phyloP scores from a whole-genome alignment of 2,329 filamentous ascomycete species.

The Aureobasidium sp. region DNA sequence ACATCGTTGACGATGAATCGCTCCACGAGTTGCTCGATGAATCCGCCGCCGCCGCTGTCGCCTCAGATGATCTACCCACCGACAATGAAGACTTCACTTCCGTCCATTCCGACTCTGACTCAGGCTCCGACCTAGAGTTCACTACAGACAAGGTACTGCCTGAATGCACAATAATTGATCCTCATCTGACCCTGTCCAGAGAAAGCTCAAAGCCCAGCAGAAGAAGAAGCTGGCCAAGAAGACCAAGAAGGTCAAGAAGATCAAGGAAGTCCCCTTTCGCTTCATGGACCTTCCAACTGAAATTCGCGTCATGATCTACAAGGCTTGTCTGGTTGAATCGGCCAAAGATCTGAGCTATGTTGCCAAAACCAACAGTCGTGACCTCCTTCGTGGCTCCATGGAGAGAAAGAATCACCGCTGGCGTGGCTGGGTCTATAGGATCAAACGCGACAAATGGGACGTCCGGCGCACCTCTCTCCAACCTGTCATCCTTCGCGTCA shows the following conservation, averaged over 20 bases:
- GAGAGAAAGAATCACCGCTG: background rate
- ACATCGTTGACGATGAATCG: background rate
- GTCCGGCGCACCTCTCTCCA: background rate
- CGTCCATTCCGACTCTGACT: background rate
- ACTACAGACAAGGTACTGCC: constrained; percentile 1
- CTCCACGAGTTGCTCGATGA: background rate
- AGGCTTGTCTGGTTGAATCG: background rate
- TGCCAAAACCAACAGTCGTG: background rate
- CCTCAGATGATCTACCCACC: background rate
- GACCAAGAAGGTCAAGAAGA: background rate
- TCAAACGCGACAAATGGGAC: background rate
- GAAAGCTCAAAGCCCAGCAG: background rate
- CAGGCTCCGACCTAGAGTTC: constrained; percentile 3
- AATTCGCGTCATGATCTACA: constrained; percentile 14
- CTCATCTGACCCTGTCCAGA: background rate
- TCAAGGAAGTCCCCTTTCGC: constrained; percentile 5
- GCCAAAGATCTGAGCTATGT: background rate
- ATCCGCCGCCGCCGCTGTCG: background rate
- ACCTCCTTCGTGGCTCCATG: background rate
- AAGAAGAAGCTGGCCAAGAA: background rate
- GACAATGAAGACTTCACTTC: background rate
- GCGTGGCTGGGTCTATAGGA: too few species aligned
- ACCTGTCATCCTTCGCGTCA: background rate
- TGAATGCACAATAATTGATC: background rate
- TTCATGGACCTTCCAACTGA: constrained; percentile 10